phyloP scores from a whole-genome alignment of 148 eudicot species.

The Cornus suecica region DNA sequence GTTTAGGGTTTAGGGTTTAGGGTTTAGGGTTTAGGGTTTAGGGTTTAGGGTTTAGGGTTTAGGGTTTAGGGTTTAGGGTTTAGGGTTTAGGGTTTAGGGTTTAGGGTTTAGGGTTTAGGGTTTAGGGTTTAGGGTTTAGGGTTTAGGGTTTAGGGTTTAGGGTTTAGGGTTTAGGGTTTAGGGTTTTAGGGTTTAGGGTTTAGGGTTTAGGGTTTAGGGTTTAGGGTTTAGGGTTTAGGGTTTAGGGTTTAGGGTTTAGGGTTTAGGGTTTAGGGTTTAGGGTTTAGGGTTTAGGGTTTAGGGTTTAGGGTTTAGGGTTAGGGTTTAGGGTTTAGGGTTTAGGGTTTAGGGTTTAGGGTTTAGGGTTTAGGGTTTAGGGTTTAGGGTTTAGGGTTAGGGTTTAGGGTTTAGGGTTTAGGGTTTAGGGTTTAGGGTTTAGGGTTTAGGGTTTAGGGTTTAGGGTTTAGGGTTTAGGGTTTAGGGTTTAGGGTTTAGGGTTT shows the following conservation, averaged over 20 bases:
- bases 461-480: background rate
- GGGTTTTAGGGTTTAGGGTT: background rate
- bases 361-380: background rate
- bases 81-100: background rate
- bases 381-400: background rate
- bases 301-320: background rate
- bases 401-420: background rate
- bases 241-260: background rate
- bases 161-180: background rate
- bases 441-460: background rate
- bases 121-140: background rate
- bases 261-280: background rate
- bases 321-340: background rate
- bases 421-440: background rate
- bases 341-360: background rate
- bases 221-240: background rate
- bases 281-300: background rate
- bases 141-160: background rate
- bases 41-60: background rate
- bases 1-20: conserved; percentile 2
- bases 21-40: background rate
- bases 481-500: background rate
- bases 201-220: background rate
- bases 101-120: background rate
- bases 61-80: background rate